These are phyloP conservation scores for Aspergillus nanangensis DNA, from an alignment of 495 filamentous ascomycete species.

Conservation along the genomic window DNA sequence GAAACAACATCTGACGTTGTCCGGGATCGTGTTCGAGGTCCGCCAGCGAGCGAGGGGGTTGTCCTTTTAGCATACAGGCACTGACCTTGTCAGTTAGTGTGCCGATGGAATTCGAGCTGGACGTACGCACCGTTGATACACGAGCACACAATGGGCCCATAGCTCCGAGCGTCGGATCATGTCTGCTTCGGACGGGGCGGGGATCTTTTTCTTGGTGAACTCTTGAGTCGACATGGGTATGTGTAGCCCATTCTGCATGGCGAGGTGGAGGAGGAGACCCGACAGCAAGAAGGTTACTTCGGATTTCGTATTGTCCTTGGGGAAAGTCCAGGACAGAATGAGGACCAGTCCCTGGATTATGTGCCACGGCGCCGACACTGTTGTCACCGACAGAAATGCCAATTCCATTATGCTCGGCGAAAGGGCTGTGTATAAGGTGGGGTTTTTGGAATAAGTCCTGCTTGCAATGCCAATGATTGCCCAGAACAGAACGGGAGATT, in stretches of 20 bases:
- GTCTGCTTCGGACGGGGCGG: constrained; percentile 30
- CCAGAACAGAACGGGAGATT: constrained; percentile 50
- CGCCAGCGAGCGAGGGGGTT: constrained; percentile 26
- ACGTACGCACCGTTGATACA: constrained; percentile 42
- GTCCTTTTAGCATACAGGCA: constrained; percentile 35
- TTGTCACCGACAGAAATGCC: constrained; percentile 37
- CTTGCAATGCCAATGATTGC: constrained; percentile 38
- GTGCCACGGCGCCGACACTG: constrained; percentile 35
- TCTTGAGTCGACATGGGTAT: constrained; percentile 46
- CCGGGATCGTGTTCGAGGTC: constrained; percentile 31
- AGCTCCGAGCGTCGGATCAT: constrained; percentile 35
- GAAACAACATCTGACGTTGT: constrained; percentile 28
- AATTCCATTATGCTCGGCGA: constrained; percentile 38
- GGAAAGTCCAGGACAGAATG: constrained; percentile 47
- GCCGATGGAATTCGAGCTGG: too few species aligned
- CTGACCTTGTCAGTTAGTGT: too few species aligned
- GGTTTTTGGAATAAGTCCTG: constrained; percentile 34
- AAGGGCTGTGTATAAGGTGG: constrained; percentile 36
- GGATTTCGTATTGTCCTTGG: constrained; percentile 35
- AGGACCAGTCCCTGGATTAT: constrained; percentile 46
- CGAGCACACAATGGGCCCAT: constrained; percentile 39
- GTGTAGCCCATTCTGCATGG: constrained; percentile 49
- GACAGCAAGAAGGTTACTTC: constrained; percentile 39
- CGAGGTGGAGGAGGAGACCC: constrained; percentile 39
- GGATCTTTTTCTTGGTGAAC: constrained; percentile 33